phyloP scores from a whole-genome alignment of 257 asterid species.

The Solanum etuberosum region DNA sequence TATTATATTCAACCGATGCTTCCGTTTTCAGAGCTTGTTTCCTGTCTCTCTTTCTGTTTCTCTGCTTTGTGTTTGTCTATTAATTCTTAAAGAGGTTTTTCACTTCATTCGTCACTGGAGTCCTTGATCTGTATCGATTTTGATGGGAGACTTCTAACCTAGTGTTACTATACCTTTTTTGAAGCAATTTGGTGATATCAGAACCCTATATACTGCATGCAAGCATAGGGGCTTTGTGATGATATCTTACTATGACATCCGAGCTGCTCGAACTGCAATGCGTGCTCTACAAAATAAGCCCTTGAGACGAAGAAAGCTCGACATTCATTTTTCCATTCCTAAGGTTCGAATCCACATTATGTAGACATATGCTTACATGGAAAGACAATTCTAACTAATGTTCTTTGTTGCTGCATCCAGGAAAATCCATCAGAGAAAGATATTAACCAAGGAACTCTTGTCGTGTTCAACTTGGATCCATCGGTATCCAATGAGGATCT shows the following conservation, averaged over 20 bases:
- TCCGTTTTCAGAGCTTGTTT: background rate
- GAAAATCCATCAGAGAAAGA: constrained; percentile 97
- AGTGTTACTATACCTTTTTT: background rate
- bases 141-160: background rate
- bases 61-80: background rate
- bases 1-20: background rate
- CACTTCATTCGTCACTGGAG: background rate
- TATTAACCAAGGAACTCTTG: constrained; percentile 93
- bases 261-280: constrained; percentile 21
- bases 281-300: constrained; percentile 48
- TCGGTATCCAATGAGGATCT: constrained; percentile 90
- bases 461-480: constrained; percentile 90
- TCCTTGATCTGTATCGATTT: background rate
- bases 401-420: constrained; percentile 24
- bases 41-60: background rate
- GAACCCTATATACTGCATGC: constrained; percentile 13
- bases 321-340: constrained; percentile 79
- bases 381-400: background rate
- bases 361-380: background rate
- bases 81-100: background rate
- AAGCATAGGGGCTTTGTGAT: constrained; percentile 18
- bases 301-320: constrained; percentile 62
- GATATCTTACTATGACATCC: constrained; percentile 18
- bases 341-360: constrained; percentile 28
- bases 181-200: constrained; percentile 20